Conservation (phyloP, 768 basidiomycete genomes). For the Cantharellus anzutake region DNA sequence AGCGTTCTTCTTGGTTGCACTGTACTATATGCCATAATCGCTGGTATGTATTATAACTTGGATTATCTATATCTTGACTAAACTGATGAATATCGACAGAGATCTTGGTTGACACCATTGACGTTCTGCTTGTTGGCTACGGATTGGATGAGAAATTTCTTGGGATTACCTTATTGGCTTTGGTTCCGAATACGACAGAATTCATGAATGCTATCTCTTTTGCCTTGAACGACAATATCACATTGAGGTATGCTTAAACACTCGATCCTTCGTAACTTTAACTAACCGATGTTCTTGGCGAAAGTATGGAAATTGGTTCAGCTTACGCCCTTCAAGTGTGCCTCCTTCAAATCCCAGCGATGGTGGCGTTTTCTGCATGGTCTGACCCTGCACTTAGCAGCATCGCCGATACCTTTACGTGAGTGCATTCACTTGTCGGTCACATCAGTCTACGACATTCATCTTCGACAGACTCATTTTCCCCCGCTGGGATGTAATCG, state of each 20-base stretch:
- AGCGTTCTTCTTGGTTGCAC: slow-evolving; percentile 83
- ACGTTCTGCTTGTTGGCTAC: slow-evolving; percentile 75
- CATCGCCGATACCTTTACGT: slow-evolving; percentile 86
- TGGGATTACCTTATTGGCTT: slow-evolving; percentile 87
- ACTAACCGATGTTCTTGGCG: neutral
- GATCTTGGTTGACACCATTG: slow-evolving; percentile 85
- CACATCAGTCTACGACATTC: slow-evolving; percentile 2
- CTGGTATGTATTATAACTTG: slow-evolving; percentile 38
- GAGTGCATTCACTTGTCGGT: slow-evolving; percentile 19
- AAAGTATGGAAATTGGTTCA: slow-evolving; percentile 97
- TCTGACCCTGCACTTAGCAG: slow-evolving; percentile 79
- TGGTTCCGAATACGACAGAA: slow-evolving; percentile 97
- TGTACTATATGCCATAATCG: slow-evolving; percentile 83
- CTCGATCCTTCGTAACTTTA: slow-evolving; percentile 11
- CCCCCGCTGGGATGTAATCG: slow-evolving; percentile 95
- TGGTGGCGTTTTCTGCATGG: slow-evolving; percentile 97
- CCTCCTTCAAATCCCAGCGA: slow-evolving; percentile 89
- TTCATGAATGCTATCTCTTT: slow-evolving; percentile 99
- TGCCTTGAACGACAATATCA: slow-evolving; percentile 90
- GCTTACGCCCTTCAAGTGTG: slow-evolving; percentile 98
- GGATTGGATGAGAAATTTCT: slow-evolving; percentile 96
- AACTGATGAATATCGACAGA: slow-evolving; percentile 28
- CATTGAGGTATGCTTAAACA: slow-evolving; percentile 44
- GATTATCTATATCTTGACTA: neutral
- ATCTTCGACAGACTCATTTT: slow-evolving; percentile 58